These are phyloP conservation scores for Pyricularia grisea DNA, from an alignment of 2,329 filamentous ascomycete genomes.

Conservation along the genomic window DNA sequence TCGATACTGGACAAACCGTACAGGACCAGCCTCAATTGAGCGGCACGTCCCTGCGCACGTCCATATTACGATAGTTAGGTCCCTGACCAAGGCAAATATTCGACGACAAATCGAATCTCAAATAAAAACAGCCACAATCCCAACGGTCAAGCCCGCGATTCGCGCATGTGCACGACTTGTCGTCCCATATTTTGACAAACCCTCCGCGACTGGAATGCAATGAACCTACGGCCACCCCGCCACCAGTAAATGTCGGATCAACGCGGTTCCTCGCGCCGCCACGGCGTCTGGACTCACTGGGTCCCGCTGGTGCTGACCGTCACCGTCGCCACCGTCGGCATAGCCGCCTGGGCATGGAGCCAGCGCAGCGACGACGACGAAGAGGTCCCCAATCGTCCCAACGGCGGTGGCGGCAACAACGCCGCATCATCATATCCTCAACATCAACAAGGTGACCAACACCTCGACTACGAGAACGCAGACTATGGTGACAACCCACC, in stretches of 20 bases:
- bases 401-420: conserved; percentile 54
- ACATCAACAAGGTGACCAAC: conserved; percentile 10
- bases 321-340: conserved; percentile 74
- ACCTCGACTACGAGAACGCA: conserved; percentile 36
- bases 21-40: not conserved
- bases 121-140: not conserved
- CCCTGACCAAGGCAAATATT: not conserved
- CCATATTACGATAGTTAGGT: not conserved
- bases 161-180: not conserved
- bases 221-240: conserved; percentile 16
- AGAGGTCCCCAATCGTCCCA: conserved; percentile 40
- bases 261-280: conserved; percentile 46
- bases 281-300: conserved; percentile 71
- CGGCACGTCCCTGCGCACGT: not conserved
- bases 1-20: not conserved
- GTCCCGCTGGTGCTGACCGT: conserved; percentile 80
- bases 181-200: conserved; percentile 6
- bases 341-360: conserved; percentile 91
- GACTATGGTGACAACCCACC: conserved; percentile 41
- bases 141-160: not conserved
- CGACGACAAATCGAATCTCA: not conserved
- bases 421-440: conserved; percentile 21
- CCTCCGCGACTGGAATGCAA: conserved; percentile 17
- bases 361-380: conserved; percentile 72
- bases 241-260: conserved; percentile 51